Evolutionary conservation across 1,284 basidiomycete species (phyloP), one percentile per base, ranked within the genome.

Genomic region (Inonotus obliquus): DNA sequence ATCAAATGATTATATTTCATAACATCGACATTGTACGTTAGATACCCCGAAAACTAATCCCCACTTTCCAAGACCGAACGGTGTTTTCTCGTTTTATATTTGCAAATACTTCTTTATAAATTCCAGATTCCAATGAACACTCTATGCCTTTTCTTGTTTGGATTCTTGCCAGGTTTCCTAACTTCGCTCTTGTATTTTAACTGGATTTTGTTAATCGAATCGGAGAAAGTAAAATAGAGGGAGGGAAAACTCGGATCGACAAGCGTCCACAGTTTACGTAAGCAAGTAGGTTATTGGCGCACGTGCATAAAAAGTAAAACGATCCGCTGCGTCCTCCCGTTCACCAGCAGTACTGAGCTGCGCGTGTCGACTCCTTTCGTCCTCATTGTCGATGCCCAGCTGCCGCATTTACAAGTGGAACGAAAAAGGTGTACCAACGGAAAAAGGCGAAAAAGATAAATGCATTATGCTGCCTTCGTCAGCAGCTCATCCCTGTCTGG

Each of bases 391-490:
- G 47, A 59, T 51, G 57, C 57, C 10, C 32, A 39, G 14, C 38
- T 38, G 29, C 23, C 11, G 32, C 10, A 13, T 17, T 39, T 17
- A 10, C 19, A 51, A 47, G 21, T 45, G 27, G 29, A 29, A 39
- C 54, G 39, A 38, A 41, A 27, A 44, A 17, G 29, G 21, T 23
- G 4, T 27, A 35, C 17, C 2, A 11, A 29, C n/a, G 27, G 1
- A 52, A n/a, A 17, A 19, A 48, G 32, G 49, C 32, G 32, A 32
- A 19, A 58, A 32, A 19, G 53, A 61, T 61, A 61, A 62, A 62
- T 62, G 61, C 38, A 54, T 62, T 48, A 62, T 62, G 61, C 56
- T 59, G 61, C 56, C 44, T 41, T 49, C 25, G 41, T 59, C 32
- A 53, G 61, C 61, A 62, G 57, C 51, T 59, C 61, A 54, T 53